Percentiles rank a stretch among this genome's conserved stretches.
These are phyloP conservation scores for Capsicum pubescens DNA, from an alignment of 257 asterid genomes.

Conservation along the genomic window DNA sequence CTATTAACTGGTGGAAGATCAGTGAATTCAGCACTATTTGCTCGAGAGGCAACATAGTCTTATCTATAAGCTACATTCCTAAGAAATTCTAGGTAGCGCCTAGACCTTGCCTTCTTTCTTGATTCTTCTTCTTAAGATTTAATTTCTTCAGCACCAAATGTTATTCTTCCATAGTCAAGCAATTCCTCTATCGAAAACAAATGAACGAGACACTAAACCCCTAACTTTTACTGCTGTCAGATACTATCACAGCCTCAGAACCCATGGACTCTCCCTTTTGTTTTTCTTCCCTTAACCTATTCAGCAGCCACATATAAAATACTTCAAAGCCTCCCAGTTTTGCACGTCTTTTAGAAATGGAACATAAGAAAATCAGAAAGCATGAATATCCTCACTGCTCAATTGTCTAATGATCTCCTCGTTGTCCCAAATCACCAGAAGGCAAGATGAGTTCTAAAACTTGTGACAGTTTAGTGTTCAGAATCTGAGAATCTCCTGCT, in stretches of 20 bases:
- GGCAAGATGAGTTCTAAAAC: background rate
- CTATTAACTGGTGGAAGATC: background rate
- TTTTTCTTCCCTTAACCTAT: slow-evolving; percentile 22
- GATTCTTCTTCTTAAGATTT: background rate
- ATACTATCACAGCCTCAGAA: slow-evolving; percentile 10
- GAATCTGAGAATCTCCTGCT: slow-evolving; percentile 20
- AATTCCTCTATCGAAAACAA: background rate
- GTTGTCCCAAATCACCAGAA: slow-evolving; percentile 20
- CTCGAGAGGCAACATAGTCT: background rate
- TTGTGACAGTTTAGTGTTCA: background rate
- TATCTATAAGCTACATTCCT: background rate
- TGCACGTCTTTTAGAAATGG: background rate
- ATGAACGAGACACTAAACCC: background rate
- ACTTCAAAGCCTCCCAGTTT: slow-evolving; percentile 10
- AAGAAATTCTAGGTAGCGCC: slow-evolving; percentile 7
- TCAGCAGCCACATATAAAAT: background rate
- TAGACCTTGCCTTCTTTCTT: slow-evolving; percentile 1
- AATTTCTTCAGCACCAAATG: background rate
- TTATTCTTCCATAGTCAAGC: background rate
- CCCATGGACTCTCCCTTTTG: background rate
- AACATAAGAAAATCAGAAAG: slow-evolving; percentile 19
- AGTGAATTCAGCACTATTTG: background rate
- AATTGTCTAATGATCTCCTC: slow-evolving; percentile 20
- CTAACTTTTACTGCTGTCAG: slow-evolving; percentile 11
- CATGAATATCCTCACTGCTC: background rate